phyloP scores from a whole-genome alignment of 768 basidiomycete species.

The Kwoniella europaea region DNA sequence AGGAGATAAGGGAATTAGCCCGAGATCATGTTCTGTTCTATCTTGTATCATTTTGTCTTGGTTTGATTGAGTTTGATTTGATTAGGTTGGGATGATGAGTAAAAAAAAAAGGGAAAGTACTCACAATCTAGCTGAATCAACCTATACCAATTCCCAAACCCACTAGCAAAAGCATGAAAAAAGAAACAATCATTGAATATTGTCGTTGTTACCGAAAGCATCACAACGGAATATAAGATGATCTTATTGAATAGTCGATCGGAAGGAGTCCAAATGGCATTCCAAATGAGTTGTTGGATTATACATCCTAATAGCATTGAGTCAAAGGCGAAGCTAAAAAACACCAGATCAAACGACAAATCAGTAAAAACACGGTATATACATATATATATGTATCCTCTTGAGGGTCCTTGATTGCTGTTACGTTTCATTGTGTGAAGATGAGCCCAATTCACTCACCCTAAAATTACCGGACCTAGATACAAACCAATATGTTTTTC shows the following conservation, averaged over 20 bases:
- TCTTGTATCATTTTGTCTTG: too few species aligned
- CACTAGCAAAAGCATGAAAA: conserved; percentile 19
- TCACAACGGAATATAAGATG: conserved; percentile 5
- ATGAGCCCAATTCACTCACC: conserved; percentile 1
- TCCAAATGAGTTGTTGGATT: conserved; percentile 13
- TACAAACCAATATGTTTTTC: conserved; percentile 9
- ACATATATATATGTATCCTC: too few species aligned
- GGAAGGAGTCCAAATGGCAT: conserved; percentile 7
- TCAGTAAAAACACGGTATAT: too few species aligned
- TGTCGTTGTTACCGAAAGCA: conserved; percentile 4
- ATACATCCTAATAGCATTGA: conserved; percentile 17
- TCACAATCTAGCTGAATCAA: conserved; percentile 17
- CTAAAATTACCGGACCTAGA: conserved; percentile 13
- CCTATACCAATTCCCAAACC: conserved; percentile 26
- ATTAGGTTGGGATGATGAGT: too few species aligned
- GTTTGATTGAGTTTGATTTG: too few species aligned
- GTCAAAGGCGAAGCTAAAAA: conserved; percentile 22
- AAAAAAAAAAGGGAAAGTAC: too few species aligned
- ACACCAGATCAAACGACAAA: too few species aligned
- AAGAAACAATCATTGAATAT: conserved; percentile 11
- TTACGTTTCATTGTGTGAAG: too few species aligned
- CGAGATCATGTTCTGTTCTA: too few species aligned
- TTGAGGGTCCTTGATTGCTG: too few species aligned
- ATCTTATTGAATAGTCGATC: conserved; percentile 19
- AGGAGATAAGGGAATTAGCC: too few species aligned